Conservation (phyloP, 1,139 yeast species). For the Scheffersomyces insectosa region DNA sequence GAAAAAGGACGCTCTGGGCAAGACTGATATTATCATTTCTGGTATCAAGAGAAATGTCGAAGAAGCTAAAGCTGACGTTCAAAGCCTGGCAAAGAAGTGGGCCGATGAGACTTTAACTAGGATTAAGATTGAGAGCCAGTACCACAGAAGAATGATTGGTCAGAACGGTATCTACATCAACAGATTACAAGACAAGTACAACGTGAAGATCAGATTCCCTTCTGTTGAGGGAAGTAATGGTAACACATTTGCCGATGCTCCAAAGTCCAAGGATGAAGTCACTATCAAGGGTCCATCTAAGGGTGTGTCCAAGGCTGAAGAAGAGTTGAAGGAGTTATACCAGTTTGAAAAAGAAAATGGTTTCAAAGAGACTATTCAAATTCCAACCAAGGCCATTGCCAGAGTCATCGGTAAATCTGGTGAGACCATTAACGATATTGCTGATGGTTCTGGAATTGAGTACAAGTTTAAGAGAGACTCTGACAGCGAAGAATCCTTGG, state of each 20-base stretch:
- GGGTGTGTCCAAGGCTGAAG: constrained; percentile 83
- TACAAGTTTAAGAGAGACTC: constrained; percentile 60
- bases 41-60: constrained; percentile 84
- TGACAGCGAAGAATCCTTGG: constrained; percentile 41
- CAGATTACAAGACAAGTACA: constrained; percentile 87
- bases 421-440: constrained; percentile 78
- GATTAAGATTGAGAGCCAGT: constrained; percentile 71
- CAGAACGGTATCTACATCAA: constrained; percentile 78
- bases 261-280: constrained; percentile 60
- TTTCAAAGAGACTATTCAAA: constrained; percentile 56
- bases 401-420: constrained; percentile 90
- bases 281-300: constrained; percentile 88
- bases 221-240: constrained; percentile 28
- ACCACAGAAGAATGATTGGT: constrained; percentile 84
- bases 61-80: constrained; percentile 64
- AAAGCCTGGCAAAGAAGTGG: constrained; percentile 66
- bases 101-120: constrained; percentile 76
- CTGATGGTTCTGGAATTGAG: constrained; percentile 78
- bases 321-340: constrained; percentile 80
- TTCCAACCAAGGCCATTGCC: constrained; percentile 74
- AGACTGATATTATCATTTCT: constrained; percentile 59
- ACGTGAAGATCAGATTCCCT: constrained; percentile 81
- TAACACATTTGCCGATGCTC: constrained; percentile 34
- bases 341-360: constrained; percentile 91
- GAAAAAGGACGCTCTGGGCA: constrained; percentile 39